A percentile compares a stretch with the other conserved stretches of the same genome.
Evolutionary conservation across 345 rosid species (phyloP).

Genomic region (Kernera saxatilis): DNA sequence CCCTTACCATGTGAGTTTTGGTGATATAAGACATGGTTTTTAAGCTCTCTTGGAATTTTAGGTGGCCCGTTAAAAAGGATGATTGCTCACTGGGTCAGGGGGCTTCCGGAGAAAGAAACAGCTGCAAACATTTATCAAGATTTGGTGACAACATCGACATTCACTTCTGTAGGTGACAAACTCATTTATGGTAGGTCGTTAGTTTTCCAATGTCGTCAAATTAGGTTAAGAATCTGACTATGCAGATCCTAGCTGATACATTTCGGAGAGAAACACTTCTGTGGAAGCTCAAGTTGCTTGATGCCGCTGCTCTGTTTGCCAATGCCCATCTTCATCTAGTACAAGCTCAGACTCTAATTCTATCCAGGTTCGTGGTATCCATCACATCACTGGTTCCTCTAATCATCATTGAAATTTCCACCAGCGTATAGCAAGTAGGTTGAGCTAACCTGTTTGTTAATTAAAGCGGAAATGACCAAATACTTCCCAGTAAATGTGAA

Average conservation of each 20-base stretch:
- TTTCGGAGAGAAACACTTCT: constrained; percentile 52
- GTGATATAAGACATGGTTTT: constrained; percentile 11
- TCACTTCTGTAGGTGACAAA: constrained; percentile 43
- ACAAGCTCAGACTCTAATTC: constrained; percentile 58
- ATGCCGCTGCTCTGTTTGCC: constrained; percentile 52
- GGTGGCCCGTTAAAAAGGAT: constrained; percentile 48
- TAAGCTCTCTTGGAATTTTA: constrained; percentile 11
- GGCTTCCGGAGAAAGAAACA: constrained; percentile 46
- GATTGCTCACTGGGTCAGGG: constrained; percentile 42
- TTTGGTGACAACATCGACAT: constrained; percentile 38
- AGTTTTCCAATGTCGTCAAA: constrained; percentile 1
- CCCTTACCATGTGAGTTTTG: constrained; percentile 1
- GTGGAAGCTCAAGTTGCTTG: constrained; percentile 70
- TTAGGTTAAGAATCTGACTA: constrained; percentile 19
- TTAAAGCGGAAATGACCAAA: constrained; percentile 70
- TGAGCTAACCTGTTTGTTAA: neutral
- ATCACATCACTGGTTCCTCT: neutral
- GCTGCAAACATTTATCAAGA: constrained; percentile 42
- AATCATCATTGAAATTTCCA: neutral
- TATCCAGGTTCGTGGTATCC: constrained; percentile 43
- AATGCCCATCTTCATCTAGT: constrained; percentile 71
- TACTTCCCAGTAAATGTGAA: constrained; percentile 68
- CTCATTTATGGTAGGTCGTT: neutral
- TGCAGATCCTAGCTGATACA: constrained; percentile 55
- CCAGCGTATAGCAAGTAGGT: neutral